Conservation (phyloP, 2,329 filamentous ascomycete species). For the Didymella keratinophila region DNA sequence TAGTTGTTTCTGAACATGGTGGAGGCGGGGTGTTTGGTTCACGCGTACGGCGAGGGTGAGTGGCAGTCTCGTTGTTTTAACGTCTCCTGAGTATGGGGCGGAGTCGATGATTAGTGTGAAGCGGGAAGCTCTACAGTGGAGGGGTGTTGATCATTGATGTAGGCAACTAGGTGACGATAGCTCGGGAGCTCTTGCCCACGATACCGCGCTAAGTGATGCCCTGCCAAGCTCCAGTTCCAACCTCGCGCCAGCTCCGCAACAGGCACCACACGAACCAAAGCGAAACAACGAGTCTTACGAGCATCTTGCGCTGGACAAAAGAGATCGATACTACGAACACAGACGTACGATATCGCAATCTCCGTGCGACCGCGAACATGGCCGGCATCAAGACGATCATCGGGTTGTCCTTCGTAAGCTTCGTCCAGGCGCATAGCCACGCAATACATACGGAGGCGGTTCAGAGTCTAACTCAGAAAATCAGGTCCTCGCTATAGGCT, state of each 20-base stretch:
- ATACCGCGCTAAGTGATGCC: conserved; percentile 27
- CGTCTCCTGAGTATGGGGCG: background rate
- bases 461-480: conserved; percentile 9
- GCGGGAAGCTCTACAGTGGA: conserved; percentile 11
- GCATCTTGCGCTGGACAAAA: background rate
- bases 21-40: conserved; percentile 41
- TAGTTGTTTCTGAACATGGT: conserved; percentile 99
- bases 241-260: conserved; percentile 10
- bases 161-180: conserved; percentile 43
- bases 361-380: conserved; percentile 53
- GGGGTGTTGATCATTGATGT: conserved; percentile 29
- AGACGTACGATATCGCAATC: background rate
- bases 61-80: background rate
- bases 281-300: background rate
- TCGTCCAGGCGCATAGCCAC: conserved; percentile 26
- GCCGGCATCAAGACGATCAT: conserved; percentile 99
- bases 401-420: conserved; percentile 88
- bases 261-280: conserved; percentile 7
- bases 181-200: conserved; percentile 29
- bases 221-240: conserved; percentile 16
- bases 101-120: background rate
- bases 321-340: background rate
- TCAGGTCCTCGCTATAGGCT: conserved; percentile 92
- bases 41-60: conserved; percentile 4
- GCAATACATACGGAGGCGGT: conserved; percentile 4